phyloP scores from a whole-genome alignment of 1,284 basidiomycete genomes.

The Pterula multifida region DNA sequence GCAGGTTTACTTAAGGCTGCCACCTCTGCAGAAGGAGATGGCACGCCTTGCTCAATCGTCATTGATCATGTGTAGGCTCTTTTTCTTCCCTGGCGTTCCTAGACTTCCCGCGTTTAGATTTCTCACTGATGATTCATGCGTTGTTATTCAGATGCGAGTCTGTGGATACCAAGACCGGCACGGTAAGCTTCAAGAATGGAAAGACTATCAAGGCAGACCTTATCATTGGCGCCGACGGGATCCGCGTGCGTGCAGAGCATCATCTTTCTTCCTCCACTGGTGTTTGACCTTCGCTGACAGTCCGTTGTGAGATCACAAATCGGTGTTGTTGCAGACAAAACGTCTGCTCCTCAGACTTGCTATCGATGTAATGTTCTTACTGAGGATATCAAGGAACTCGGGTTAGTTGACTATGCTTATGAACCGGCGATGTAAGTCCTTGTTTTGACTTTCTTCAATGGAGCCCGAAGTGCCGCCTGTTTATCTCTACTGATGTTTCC shows the following conservation, averaged over 20 bases:
- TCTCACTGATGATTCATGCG: background rate
- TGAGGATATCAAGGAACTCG: constrained; percentile 17
- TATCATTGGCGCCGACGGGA: constrained; percentile 29
- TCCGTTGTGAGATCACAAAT: constrained; percentile 18
- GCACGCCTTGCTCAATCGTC: constrained; percentile 4
- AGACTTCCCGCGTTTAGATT: background rate
- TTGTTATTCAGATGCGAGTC: constrained; percentile 13
- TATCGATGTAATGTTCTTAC: constrained; percentile 21
- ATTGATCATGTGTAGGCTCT: constrained; percentile 7
- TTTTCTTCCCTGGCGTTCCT: background rate
- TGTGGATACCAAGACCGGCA: constrained; percentile 16
- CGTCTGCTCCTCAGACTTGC: constrained; percentile 21
- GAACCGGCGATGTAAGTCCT: constrained; percentile 19
- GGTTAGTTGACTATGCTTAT: constrained; percentile 18
- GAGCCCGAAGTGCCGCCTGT: no score
- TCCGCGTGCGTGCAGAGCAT: constrained; percentile 15
- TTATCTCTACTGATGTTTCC: background rate
- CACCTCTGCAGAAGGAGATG: constrained; percentile 7
- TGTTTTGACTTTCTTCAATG: background rate
- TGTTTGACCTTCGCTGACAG: constrained; percentile 10
- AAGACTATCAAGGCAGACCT: constrained; percentile 21
- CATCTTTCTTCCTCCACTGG: background rate
- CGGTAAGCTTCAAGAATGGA: constrained; percentile 21
- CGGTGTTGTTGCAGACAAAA: constrained; percentile 18
- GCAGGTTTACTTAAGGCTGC: constrained; percentile 7